Base-by-base conservation (phyloP, 352 stramenopile species). In the Thraustochytrium striatum region DNA sequence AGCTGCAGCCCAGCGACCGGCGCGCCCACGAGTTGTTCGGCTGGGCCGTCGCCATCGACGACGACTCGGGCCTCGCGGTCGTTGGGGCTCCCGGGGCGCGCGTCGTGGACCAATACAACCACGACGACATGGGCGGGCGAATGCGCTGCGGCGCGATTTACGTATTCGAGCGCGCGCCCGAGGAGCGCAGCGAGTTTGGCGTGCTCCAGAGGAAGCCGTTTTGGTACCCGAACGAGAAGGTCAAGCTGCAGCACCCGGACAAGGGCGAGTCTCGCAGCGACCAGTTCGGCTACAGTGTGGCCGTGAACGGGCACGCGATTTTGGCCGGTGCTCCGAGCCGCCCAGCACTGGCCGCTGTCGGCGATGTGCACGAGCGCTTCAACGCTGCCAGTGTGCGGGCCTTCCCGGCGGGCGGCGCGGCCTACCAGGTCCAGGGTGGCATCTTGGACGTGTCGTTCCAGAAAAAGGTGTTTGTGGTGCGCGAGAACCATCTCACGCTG, bases 1-100 rank as follows among this genome's bases (percentile, higher is more conserved):
- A 91, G 11, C 75, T 97, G 25, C 83, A 91, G 35, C 85, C 92
- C 33, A 95, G 89, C 52, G 93, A 98, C 84, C 96, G 95, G 82
- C 87, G 91, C 50, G 84, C 70, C 5, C 88, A 91, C 7, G 91
- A 95, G 81, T 38, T 85, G 1, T 96, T 97, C 69, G 93, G 92
- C 0, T 89, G 87, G 38, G 89, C 86, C 58, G 90, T 97, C 13
- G 91, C 84, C 21, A 85, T 97, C 0, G 89, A 96, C 50, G 87
- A 96, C 53, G 78, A 82, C 13, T 87, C 86, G 16, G 92, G 92
- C 2, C 83, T 93, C 11, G 91, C 91, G 11, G 85, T 95, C 5
- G 83, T 97, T 39, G 82, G 87, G 13, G 91, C 91, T 30, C 87
- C 91, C 38, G 87, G 58, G 11, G 39, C 47, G 25, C 47, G 69